Evolutionary conservation across 371 early-diverging fungal species (phyloP).

Genomic region (Aphelidium insulamus): DNA sequence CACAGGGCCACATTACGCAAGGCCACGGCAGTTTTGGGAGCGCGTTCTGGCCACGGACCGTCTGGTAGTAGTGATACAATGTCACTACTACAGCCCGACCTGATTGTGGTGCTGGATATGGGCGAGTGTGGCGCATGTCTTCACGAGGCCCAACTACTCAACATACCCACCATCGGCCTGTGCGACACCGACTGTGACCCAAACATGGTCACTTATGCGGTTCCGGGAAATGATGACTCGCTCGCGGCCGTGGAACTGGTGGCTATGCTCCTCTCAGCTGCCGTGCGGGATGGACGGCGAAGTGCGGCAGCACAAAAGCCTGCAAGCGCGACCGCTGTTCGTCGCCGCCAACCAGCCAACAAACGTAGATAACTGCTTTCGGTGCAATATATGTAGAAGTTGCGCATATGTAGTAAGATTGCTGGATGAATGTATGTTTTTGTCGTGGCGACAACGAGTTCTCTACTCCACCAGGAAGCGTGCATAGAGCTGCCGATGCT

Average conservation of each 20-base stretch:
- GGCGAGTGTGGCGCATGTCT: conserved; percentile 56
- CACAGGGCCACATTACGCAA: conserved; percentile 4
- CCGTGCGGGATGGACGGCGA: conserved; percentile 55
- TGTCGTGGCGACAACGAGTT: no score
- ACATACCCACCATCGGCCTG: conserved; percentile 76
- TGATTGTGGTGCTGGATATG: conserved; percentile 68
- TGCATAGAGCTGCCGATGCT: no score
- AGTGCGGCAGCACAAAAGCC: no score
- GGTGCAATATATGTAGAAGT: no score
- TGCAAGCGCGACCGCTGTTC: no score
- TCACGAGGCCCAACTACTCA: conserved; percentile 49
- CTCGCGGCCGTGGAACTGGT: conserved; percentile 53
- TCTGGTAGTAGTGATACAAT: conserved; percentile 1
- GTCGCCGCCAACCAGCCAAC: no score
- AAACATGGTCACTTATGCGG: conserved; percentile 67
- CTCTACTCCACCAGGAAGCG: no score
- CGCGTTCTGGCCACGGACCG: not conserved
- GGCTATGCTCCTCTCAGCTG: conserved; percentile 55
- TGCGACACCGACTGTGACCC: conserved; percentile 88
- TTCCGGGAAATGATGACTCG: conserved; percentile 89
- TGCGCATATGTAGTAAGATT: no score
- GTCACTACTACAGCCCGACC: conserved; percentile 40
- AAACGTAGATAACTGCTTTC: no score
- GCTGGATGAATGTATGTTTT: no score
- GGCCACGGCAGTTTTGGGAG: not conserved